Base-by-base conservation (phyloP, 768 basidiomycete species). In the Mycena haematopus region DNA sequence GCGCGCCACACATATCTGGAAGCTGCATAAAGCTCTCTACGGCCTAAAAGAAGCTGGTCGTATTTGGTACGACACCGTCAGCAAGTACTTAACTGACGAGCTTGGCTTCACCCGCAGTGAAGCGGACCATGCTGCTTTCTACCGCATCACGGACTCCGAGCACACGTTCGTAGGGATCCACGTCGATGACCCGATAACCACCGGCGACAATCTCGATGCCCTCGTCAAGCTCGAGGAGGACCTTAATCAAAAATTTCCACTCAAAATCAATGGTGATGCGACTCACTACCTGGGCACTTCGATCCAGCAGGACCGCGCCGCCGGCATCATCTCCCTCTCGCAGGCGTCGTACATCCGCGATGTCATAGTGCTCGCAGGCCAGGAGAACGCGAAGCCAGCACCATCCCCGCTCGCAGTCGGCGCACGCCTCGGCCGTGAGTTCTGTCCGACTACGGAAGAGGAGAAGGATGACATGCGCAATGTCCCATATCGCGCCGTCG, bases 401-500 rank as follows among this genome's bases (percentile, higher is more conserved):
- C 45, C 60, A 29, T 42, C 45, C 47, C 60, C 60, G 21, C 52
- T 62, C 42, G 60, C 25, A 14, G 45, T 47, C 17, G 45, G 60
- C 19, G 52, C 52, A 35, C 53, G 53, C 15, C 42, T 62, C 19
- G 45, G 60, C 24, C 52, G 45, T 14, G 60, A 55, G 52, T 49
- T 62, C 35, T 62, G 52, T 35, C 60, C 60, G 8, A 25, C 60
- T n/a, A 22, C 60, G 3, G 59, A 54, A 2, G 59, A 60, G n/a
- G 60, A 62, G 45, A 47, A 27, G 19, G 52, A 38, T 1, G 60
- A 54, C 17, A 56, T 62, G 60, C 31, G 25, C n/a, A 29, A 69
- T 31, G 27, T 67, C 2, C 76, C 76, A 6, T 78, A 78, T 51
- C 67, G 70, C 13, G 65, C 61, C 0, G 55, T 67, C 4, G 69